Evolutionary conservation across 2,329 filamentous ascomycete genomes (phyloP).

Genomic region (Penicillium capsulatum): DNA sequence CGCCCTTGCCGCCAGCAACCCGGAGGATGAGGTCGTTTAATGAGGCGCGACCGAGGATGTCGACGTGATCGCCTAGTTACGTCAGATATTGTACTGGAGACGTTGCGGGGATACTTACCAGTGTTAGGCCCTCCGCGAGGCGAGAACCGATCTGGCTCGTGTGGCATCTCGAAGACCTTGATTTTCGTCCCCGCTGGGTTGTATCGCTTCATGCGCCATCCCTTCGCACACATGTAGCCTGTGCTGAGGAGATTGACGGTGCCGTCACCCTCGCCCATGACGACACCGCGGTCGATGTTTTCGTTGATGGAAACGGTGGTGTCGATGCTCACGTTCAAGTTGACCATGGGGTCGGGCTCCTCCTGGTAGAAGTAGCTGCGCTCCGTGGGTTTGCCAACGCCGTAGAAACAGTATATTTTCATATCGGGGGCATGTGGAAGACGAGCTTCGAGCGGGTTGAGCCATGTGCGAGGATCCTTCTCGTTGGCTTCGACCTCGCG

Average conservation of each 20-base stretch:
- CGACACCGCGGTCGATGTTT: slow-evolving; percentile 74
- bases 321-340: slow-evolving; percentile 51
- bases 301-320: slow-evolving; percentile 46
- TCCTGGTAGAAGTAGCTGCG: slow-evolving; percentile 85
- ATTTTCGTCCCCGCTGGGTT: slow-evolving; percentile 81
- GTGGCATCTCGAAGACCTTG: slow-evolving; percentile 90
- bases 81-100: no score
- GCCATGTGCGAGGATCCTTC: slow-evolving; percentile 75
- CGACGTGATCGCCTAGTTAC: slow-evolving; percentile 77
- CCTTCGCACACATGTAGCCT: slow-evolving; percentile 95
- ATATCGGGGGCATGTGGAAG: slow-evolving; percentile 81
- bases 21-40: slow-evolving; percentile 86
- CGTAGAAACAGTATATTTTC: slow-evolving; percentile 98
- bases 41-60: slow-evolving; percentile 83
- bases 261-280: slow-evolving; percentile 92
- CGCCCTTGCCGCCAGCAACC: slow-evolving; percentile 79
- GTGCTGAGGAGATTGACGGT: slow-evolving; percentile 89
- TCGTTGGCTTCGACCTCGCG: slow-evolving; percentile 80
- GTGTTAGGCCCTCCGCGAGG: slow-evolving; percentile 68
- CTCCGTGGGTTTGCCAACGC: slow-evolving; percentile 87
- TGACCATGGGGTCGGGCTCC: slow-evolving; percentile 61
- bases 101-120: slow-evolving; percentile 44
- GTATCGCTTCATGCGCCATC: slow-evolving; percentile 90
- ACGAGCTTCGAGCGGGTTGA: slow-evolving; percentile 90
- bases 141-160: slow-evolving; percentile 89